These are phyloP conservation scores for Fraxinus pennsylvanica DNA, from an alignment of 257 asterid genomes.

Conservation along the genomic window DNA sequence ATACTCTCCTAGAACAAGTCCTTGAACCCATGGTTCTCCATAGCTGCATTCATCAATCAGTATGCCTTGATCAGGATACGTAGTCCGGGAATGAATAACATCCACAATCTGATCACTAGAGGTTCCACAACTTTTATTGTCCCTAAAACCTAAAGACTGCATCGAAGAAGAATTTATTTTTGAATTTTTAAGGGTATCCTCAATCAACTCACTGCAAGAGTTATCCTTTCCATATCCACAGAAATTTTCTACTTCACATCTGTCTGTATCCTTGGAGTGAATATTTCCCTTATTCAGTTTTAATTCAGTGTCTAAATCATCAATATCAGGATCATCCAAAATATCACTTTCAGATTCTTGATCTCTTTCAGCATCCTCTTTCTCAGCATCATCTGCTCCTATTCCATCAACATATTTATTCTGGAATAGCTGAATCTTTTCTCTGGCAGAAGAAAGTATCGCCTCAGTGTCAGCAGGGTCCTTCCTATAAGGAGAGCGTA, in stretches of 20 bases:
- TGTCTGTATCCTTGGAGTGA: slow-evolving; percentile 32
- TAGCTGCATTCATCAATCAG: slow-evolving; percentile 50
- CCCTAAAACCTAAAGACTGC: slow-evolving; percentile 34
- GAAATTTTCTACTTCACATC: slow-evolving; percentile 19
- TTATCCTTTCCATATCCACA: slow-evolving; percentile 30
- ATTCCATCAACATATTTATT: slow-evolving; percentile 58
- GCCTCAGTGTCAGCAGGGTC: slow-evolving; percentile 70
- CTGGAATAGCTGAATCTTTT: slow-evolving; percentile 56
- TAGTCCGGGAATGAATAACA: slow-evolving; percentile 20
- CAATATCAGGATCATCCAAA: slow-evolving; percentile 70
- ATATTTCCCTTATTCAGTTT: slow-evolving; percentile 38
- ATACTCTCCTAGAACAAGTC: slow-evolving; percentile 85
- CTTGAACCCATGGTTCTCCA: slow-evolving; percentile 83
- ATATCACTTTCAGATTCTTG: slow-evolving; percentile 77
- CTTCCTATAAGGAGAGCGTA: slow-evolving; percentile 78
- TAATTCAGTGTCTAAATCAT: slow-evolving; percentile 45
- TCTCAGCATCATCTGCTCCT: slow-evolving; percentile 66
- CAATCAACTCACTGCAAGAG: slow-evolving; percentile 33
- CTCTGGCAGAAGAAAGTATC: slow-evolving; percentile 68
- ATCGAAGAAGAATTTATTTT: slow-evolving; percentile 24
- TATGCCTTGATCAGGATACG: slow-evolving; percentile 33
- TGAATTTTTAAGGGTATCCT: slow-evolving; percentile 27
- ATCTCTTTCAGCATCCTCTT: slow-evolving; percentile 68
- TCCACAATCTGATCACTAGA: slow-evolving; percentile 30
- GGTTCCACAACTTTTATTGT: slow-evolving; percentile 35